Evolutionary conservation across 2,329 filamentous ascomycete species (phyloP).

Genomic region (Hypoxylon sp.): DNA sequence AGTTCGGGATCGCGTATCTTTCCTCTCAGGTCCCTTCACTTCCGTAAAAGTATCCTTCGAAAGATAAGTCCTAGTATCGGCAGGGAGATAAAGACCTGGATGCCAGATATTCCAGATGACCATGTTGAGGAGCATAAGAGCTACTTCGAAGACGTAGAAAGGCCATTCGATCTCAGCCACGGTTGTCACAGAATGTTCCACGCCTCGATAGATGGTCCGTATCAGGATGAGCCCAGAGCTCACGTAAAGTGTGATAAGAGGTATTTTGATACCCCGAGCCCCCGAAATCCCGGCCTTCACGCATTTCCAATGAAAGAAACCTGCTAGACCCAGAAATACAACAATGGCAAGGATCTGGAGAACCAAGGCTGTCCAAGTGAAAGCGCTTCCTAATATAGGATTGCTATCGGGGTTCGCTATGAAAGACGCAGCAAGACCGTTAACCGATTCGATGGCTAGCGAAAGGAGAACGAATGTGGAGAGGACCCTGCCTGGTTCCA

Average conservation of each 20-base stretch:
- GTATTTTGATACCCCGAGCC: constrained; percentile 48
- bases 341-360: constrained; percentile 13
- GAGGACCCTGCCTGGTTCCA: constrained; percentile 56
- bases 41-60: constrained; percentile 50
- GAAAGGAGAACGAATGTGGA: constrained; percentile 56
- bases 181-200: constrained; percentile 53
- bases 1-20: background rate
- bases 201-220: constrained; percentile 54
- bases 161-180: constrained; percentile 55
- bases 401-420: constrained; percentile 16
- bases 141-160: constrained; percentile 56
- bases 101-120: constrained; percentile 51
- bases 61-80: constrained; percentile 49
- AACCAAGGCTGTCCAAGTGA: constrained; percentile 36
- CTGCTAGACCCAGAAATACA: constrained; percentile 34
- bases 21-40: constrained; percentile 23
- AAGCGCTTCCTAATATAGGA: constrained; percentile 3
- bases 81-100: constrained; percentile 51
- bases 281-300: constrained; percentile 25
- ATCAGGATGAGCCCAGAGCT: constrained; percentile 51
- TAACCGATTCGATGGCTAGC: constrained; percentile 49
- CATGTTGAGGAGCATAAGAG: constrained; percentile 52
- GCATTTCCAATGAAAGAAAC: constrained; percentile 4
- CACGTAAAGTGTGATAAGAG: constrained; percentile 47
- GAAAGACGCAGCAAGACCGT: constrained; percentile 43